These are phyloP conservation scores for Albizia julibrissin DNA, from an alignment of 306 rosid species.

Conservation along the genomic window DNA sequence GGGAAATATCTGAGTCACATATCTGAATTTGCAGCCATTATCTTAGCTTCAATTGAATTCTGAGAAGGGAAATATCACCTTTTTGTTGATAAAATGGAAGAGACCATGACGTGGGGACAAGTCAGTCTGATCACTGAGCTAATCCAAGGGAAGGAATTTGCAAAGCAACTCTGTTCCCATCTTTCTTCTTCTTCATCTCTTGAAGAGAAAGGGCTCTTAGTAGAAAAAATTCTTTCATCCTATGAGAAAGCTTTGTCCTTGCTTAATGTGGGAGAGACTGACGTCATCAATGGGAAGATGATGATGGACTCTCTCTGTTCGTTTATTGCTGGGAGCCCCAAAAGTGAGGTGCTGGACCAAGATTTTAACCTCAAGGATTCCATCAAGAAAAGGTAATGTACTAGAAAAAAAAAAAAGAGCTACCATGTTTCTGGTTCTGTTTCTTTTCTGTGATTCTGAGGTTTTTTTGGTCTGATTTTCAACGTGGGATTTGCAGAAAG, in stretches of 20 bases:
- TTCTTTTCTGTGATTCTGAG: not conserved
- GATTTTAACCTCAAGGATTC: constrained; percentile 46
- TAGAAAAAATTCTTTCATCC: constrained; percentile 56
- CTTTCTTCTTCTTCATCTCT: constrained; percentile 49
- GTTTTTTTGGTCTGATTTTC: constrained; percentile 27
- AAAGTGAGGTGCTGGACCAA: constrained; percentile 50
- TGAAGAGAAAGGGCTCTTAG: constrained; percentile 40
- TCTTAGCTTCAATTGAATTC: not conserved
- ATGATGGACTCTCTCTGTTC: constrained; percentile 40
- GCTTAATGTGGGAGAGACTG: constrained; percentile 39
- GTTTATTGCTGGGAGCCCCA: constrained; percentile 47
- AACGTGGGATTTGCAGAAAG: constrained; percentile 50
- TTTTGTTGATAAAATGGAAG: constrained; percentile 40
- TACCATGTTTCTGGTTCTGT: not conserved
- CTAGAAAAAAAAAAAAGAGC: not conserved
- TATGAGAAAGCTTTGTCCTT: constrained; percentile 58
- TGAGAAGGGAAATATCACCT: not conserved
- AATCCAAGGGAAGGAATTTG: constrained; percentile 62
- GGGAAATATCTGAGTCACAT: not conserved
- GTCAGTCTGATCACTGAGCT: constrained; percentile 51
- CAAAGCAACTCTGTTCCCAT: constrained; percentile 53
- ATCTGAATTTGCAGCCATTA: not conserved
- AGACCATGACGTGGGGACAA: constrained; percentile 44
- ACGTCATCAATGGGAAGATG: constrained; percentile 33
- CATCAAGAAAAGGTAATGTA: constrained; percentile 67